These are phyloP conservation scores for Scedosporium minutisporum DNA, from an alignment of 2,329 filamentous ascomycete species.

Conservation along the genomic window DNA sequence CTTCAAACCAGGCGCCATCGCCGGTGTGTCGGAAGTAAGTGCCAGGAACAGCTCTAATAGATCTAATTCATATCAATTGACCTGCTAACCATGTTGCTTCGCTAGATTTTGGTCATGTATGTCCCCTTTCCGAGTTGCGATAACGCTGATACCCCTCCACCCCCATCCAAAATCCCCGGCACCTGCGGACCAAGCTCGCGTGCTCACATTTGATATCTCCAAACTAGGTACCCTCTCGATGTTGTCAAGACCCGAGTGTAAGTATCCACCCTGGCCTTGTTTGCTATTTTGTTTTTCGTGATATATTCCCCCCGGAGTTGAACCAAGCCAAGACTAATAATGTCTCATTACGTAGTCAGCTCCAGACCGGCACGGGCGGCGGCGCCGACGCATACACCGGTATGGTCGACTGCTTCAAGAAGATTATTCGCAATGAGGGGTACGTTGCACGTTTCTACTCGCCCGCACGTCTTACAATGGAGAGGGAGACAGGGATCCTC, in stretches of 20 bases:
- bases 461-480: background rate
- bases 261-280: conserved; percentile 24
- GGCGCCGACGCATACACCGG: conserved; percentile 84
- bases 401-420: conserved; percentile 96
- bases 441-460: conserved; percentile 31
- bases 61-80: background rate
- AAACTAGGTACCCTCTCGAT: conserved; percentile 85
- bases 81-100: background rate
- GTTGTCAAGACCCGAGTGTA: conserved; percentile 97
- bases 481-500: background rate
- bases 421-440: conserved; percentile 96
- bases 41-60: conserved; percentile 2
- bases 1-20: conserved; percentile 62
- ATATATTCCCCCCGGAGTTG: background rate
- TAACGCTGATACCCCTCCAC: conserved; percentile 11
- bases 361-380: conserved; percentile 67
- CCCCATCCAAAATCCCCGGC: background rate
- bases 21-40: conserved; percentile 92
- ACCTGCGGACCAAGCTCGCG: conserved; percentile 4
- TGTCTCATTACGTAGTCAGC: conserved; percentile 50
- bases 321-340: conserved; percentile 1
- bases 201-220: conserved; percentile 10
- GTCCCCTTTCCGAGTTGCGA: conserved; percentile 16
- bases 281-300: too few species aligned
- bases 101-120: conserved; percentile 79